Evolutionary conservation across 495 filamentous ascomycete genomes (phyloP).

Genomic region (Neohortaea acidophila): DNA sequence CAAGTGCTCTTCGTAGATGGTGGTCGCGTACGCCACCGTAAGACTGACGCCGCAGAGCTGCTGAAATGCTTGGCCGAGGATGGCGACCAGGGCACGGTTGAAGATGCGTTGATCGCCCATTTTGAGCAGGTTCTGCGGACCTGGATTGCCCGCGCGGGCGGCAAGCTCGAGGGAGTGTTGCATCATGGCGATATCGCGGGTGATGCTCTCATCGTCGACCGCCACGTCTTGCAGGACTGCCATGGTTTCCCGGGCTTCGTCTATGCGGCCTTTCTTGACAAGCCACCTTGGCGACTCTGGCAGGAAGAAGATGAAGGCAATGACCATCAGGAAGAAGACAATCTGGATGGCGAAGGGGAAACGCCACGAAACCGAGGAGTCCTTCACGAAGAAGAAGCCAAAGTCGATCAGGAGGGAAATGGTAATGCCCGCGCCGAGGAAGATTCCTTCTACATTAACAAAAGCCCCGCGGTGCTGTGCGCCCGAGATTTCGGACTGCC

Average conservation of each 20-base stretch:
- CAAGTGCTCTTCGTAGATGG: not conserved
- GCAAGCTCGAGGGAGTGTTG: too few relatives aligned
- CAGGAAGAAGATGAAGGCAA: conserved; percentile 22
- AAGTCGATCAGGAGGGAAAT: conserved; percentile 26
- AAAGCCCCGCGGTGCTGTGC: conserved; percentile 22
- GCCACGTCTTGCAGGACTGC: too few relatives aligned
- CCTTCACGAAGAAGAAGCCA: conserved; percentile 24
- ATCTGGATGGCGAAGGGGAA: conserved; percentile 26
- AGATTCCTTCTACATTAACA: conserved; percentile 25
- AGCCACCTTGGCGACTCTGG: conserved; percentile 25
- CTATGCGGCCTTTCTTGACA: conserved; percentile 22
- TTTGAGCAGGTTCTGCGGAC: not conserved
- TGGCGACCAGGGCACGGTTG: not conserved
- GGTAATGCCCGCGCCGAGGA: conserved; percentile 24
- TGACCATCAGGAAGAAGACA: conserved; percentile 20
- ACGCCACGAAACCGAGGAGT: conserved; percentile 21
- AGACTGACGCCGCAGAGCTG: not conserved
- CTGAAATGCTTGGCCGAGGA: not conserved
- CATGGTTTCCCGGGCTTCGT: too few relatives aligned
- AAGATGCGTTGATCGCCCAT: not conserved
- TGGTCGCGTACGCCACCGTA: not conserved
- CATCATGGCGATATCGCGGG: too few relatives aligned
- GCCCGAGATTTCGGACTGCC: conserved; percentile 23
- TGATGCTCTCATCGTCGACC: too few relatives aligned
- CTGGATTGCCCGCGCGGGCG: too few relatives aligned